Evolutionary conservation across 1,139 yeast species (phyloP), one percentile per base, ranked within the genome.

Genomic region (Candida sp.): DNA sequence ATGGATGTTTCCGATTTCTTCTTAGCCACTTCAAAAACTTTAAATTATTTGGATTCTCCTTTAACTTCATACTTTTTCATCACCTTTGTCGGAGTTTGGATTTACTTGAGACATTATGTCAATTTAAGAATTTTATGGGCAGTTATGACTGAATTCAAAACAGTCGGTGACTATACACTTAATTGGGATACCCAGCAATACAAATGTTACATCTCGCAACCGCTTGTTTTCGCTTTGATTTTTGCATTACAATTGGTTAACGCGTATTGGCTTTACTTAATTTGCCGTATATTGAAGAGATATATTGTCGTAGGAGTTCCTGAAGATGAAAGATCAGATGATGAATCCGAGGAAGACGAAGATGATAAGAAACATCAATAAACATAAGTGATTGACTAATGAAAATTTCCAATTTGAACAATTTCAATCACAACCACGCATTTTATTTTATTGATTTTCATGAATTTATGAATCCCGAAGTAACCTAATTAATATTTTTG

Each of bases 1-100:
- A 93, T 93, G 99, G 99, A 93, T 65, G 76, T 89, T 27, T 87
- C 96, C 19, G 99, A 93, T 68, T 83, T 89, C 65, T 88, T 90
- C 68, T 73, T 93, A 54, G 86, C 97, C 6, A 55, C 75, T 8
- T 88, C 97, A 23, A 93, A 95, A 66, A 80, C 89, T 12, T 70
- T 90, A 52, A 91, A 89, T 64, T 93, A 93, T 61, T 64, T 93
- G 50, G 86, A 89, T 55, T 83, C 93, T 2, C 59, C 74, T 2
- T 48, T 81, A 5, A 79, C 84, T 1, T 81, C 78, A 0, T 85
- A 87, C 3, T 79, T 87, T 54, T 88, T 88, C 51, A 55, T 78
- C n/a, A 7, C 79, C 1, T 95, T 93, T 54, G 78, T 87, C 43
- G 58, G 57, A 6, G 78, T 78, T 34, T 93, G 99, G 99, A 66